Evolutionary conservation across 2,329 filamentous ascomycete genomes (phyloP), one percentile per base, ranked within the genome.

Genomic region (Erysiphe pulchra): DNA sequence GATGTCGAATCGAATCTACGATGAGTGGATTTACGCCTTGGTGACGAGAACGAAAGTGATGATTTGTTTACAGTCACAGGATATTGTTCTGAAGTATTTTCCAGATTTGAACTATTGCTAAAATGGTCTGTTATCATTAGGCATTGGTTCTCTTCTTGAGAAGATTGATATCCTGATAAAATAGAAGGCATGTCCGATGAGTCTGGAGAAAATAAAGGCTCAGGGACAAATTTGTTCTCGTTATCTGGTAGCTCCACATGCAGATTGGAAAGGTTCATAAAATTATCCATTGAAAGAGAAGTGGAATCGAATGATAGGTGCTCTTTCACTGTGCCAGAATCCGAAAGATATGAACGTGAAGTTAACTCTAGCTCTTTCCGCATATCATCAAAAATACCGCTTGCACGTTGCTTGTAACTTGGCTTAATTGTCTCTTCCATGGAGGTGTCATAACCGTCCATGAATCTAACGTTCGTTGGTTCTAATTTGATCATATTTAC

Each of bases 361-460:
- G 62, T 59, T 49, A 65, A 65, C 55, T 75, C 71, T 16, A 69
- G 63, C 47, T 71, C 68, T 51, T 67, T 65, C 51, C 68, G 65
- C 64, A 75, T 67, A 45, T 73, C 69, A 42, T 73, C 67, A 52
- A 77, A 77, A 47, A 71, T 63, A 31, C 63, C 67, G 49, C 67
- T 65, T 33, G 64, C 59, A 36, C 65, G 63, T 47, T 57, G 62
- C 49, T 64, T 67, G 31, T 57, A 54, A 30, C 61, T 63, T 5
- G 73, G 73, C 60, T 75, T 77, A 53, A 77, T 65, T 0, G 73
- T 77, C 58, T 75, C 72, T 54, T 77, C 73, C 69, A 75, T 73
- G 13, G 72, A 75, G 58, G 73, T 72, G 53, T 78, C 74, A 50
- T 75, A 75, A 41, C 65, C 66, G 24, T 76, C 71, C 2, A 67